These are phyloP conservation scores for Tolypocladium pustulatum DNA, from an alignment of 2,329 filamentous ascomycete species.

Conservation along the genomic window DNA sequence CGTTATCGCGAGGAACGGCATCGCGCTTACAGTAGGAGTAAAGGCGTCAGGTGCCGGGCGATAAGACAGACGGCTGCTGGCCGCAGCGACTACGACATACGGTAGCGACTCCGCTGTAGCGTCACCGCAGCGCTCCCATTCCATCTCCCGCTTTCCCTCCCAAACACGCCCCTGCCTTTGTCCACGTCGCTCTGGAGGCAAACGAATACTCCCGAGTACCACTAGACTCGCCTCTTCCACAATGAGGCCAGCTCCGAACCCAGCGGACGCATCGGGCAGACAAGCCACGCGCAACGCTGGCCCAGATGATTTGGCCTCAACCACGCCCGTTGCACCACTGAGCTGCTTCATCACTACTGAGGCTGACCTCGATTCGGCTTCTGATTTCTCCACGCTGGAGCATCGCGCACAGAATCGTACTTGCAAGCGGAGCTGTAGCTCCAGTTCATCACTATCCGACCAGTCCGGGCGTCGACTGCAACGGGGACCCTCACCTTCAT, in stretches of 20 bases:
- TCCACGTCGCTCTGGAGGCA: not conserved
- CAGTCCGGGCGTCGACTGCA: not conserved
- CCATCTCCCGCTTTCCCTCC: not conserved
- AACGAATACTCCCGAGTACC: not conserved
- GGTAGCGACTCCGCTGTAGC: not conserved
- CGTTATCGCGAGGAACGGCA: not conserved
- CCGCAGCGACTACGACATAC: not conserved
- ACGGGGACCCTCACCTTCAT: conserved; percentile 2
- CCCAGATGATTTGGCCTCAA: conserved; percentile 6
- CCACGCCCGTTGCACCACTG: conserved; percentile 12
- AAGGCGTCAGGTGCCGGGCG: too few relatives aligned
- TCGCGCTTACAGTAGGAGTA: too few relatives aligned
- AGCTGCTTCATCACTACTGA: conserved; percentile 26
- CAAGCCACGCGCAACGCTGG: not conserved
- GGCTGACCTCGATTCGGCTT: conserved; percentile 15
- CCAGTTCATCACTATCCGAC: not conserved
- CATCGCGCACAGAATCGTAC: conserved; percentile 6
- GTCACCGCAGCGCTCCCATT: not conserved
- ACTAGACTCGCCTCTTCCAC: not conserved
- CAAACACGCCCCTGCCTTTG: not conserved
- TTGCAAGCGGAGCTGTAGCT: conserved; percentile 10
- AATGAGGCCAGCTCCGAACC: conserved; percentile 9
- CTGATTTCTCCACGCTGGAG: conserved; percentile 5
- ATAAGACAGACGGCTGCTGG: not conserved
- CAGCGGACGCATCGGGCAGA: conserved; percentile 2